Conservation (phyloP, 148 eudicot genomes). For the Rheum nobile region DNA sequence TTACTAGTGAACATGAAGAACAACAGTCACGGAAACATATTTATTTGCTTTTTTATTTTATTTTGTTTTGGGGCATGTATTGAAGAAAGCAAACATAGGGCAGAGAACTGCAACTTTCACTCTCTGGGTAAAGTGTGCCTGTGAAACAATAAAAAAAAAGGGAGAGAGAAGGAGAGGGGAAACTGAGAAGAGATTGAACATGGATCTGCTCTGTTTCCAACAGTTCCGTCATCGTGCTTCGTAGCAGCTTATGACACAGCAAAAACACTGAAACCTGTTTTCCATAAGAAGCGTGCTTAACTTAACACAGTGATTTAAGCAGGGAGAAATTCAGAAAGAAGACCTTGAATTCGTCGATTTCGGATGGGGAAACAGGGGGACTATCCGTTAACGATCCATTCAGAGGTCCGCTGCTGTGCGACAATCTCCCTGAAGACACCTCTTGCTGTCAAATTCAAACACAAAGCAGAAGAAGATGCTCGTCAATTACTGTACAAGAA, state of each 20-base stretch:
- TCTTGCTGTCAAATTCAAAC: conserved; percentile 51
- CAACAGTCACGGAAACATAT: not conserved
- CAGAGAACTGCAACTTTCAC: conserved; percentile 8
- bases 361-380: conserved; percentile 89
- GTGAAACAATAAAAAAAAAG: not conserved
- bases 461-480: not conserved
- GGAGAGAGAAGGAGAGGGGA: not conserved
- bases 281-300: not conserved
- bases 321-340: conserved; percentile 6
- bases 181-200: not conserved
- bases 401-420: conserved; percentile 93
- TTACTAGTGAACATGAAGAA: not conserved
- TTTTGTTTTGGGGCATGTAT: not conserved
- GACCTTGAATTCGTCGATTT: conserved; percentile 87
- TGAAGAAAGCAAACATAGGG: conserved; percentile 7
- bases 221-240: not conserved
- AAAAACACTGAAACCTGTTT: not conserved
- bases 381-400: conserved; percentile 92
- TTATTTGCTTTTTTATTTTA: not conserved
- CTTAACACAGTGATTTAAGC: not conserved
- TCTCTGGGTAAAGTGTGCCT: conserved; percentile 4
- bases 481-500: not conserved
- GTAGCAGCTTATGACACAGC: not conserved
- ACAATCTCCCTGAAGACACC: conserved; percentile 80
- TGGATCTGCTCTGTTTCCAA: conserved; percentile 3